These are phyloP conservation scores for Apiospora hydei DNA, from an alignment of 2,329 filamentous ascomycete genomes.

Conservation along the genomic window DNA sequence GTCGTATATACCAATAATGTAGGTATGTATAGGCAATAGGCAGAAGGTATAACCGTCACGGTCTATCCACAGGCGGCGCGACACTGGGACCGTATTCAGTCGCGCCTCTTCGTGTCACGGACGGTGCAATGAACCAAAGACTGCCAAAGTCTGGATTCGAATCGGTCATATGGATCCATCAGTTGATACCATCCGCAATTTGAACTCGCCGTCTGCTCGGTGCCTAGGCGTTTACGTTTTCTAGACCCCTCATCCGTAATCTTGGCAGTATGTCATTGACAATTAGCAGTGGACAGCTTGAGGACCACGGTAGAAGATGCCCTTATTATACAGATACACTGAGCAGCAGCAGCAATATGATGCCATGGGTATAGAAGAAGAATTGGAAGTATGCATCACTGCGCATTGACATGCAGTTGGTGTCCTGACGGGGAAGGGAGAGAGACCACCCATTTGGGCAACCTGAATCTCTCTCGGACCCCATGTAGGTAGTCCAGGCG, in stretches of 20 bases:
- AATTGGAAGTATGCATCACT: too few relatives aligned
- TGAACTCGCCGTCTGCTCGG: neutral
- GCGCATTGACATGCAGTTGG: neutral
- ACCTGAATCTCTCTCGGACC: neutral
- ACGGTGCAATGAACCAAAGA: slow-evolving; percentile 1
- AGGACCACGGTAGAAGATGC: neutral
- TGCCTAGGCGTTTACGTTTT: neutral
- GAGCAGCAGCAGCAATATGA: neutral
- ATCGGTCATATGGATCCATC: slow-evolving; percentile 20
- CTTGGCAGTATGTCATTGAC: neutral
- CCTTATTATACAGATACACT: neutral
- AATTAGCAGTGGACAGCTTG: neutral
- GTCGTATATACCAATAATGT: neutral
- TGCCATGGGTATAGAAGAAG: neutral
- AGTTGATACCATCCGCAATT: slow-evolving; percentile 14
- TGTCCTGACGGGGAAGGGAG: neutral
- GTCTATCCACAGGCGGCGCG: neutral
- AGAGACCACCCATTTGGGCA: neutral
- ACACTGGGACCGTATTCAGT: neutral
- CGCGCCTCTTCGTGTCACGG: slow-evolving; percentile 7
- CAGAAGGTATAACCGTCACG: neutral
- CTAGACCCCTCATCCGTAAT: neutral
- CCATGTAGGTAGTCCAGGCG: slow-evolving; percentile 2
- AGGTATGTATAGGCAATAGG: neutral
- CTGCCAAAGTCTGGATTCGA: slow-evolving; percentile 5